Percentiles rank a stretch among this genome's conserved stretches.
Conservation (phyloP, 2,329 filamentous ascomycete genomes). For the Cordyceps javanica region DNA sequence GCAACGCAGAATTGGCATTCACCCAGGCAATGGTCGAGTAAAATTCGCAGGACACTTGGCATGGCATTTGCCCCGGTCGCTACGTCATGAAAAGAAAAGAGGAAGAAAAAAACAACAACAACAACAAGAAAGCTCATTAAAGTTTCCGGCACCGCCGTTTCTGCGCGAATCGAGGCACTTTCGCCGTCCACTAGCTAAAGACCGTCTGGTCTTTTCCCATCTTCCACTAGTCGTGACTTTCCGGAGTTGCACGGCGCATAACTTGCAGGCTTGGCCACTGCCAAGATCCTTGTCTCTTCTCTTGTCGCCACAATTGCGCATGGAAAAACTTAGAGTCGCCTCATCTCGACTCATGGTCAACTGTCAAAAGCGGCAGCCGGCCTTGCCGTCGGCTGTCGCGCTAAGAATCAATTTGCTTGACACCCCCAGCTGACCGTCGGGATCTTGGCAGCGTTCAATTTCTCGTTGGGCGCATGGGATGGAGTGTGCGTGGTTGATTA, state of each 20-base stretch:
- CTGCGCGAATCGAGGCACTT: no score
- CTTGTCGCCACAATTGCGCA: neutral
- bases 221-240: no score
- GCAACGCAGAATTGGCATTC: neutral
- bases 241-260: no score
- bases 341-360: neutral
- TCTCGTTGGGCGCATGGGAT: neutral
- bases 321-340: conserved; percentile 1
- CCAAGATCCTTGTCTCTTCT: neutral
- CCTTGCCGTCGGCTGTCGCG: conserved; percentile 3
- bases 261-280: neutral
- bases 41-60: neutral
- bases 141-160: no score
- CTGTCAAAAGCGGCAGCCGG: neutral
- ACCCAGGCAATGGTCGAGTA: neutral
- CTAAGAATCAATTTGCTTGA: neutral
- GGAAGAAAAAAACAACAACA: no score
- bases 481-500: neutral
- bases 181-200: no score
- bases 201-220: no score
- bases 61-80: no score
- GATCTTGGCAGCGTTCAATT: neutral
- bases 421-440: neutral
- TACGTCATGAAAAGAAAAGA: no score
- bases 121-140: no score